Evolutionary conservation across 768 basidiomycete species (phyloP).

Genomic region (Tylopilus rubrobrunneus): DNA sequence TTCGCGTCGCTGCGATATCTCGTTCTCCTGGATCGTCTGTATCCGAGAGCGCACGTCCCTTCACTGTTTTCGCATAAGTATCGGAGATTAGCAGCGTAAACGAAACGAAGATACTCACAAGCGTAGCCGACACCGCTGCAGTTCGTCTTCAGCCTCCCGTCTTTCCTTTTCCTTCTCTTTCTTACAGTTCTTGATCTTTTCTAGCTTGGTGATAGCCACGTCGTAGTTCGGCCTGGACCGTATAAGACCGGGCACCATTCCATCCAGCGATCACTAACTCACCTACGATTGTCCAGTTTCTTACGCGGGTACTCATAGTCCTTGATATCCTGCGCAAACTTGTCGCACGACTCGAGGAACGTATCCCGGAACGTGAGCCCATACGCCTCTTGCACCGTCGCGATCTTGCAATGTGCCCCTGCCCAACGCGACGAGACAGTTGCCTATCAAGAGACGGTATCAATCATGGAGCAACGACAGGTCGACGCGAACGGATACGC

Average conservation of each 20-base stretch:
- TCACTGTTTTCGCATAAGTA: constrained; percentile 48
- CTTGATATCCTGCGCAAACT: constrained; percentile 69
- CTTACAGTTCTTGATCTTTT: constrained; percentile 66
- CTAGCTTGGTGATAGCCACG: constrained; percentile 64
- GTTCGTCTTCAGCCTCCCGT: constrained; percentile 77
- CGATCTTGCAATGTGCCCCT: constrained; percentile 82
- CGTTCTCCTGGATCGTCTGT: constrained; percentile 75
- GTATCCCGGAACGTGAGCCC: constrained; percentile 70
- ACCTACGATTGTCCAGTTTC: constrained; percentile 86
- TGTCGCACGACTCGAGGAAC: constrained; percentile 63
- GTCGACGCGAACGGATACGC: constrained; percentile 14
- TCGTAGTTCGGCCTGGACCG: constrained; percentile 66
- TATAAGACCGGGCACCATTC: not conserved
- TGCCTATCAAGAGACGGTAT: constrained; percentile 41
- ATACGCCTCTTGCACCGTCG: constrained; percentile 80
- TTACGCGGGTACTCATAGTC: constrained; percentile 79
- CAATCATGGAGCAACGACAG: not conserved
- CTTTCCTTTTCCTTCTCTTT: constrained; percentile 78
- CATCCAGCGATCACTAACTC: constrained; percentile 10
- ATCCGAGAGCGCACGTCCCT: constrained; percentile 77
- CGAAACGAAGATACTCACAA: constrained; percentile 51
- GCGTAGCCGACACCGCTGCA: constrained; percentile 63
- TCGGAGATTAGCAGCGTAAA: not conserved
- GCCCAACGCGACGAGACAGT: constrained; percentile 70
- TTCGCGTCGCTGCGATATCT: constrained; percentile 66